Base-by-base conservation (phyloP, 371 early-diverging fungal genomes). In the Catenaria anguillulae region DNA sequence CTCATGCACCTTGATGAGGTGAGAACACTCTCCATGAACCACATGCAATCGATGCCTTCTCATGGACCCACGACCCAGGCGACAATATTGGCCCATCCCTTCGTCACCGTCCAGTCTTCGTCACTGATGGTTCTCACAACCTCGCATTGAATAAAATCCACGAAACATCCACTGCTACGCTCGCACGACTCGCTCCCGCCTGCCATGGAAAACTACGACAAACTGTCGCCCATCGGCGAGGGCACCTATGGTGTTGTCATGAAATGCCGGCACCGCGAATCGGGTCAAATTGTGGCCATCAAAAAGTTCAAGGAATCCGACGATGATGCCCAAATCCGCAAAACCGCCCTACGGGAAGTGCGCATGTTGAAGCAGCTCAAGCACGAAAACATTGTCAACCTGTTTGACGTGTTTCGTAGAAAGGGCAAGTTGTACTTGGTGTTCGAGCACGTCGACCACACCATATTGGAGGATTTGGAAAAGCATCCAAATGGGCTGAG, bases 201-300 rank as follows among this genome's bases (percentile, higher is more conserved):
- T n/a, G n/a, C n/a, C 31, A 58, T 84, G 1, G 82, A 84, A 29
- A 78, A 79, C 40, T 86, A 81, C 66, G 75, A 84, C 60, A 83
- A 83, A 64, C 63, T 85, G n/a, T 80, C 79, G 68, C 75, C 82
- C 61, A 76, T 86, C 4, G 87, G 87, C 50, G 85, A 86, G 68
- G 89, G 89, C 63, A 88, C 89, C 29, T 88, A 87, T 68, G 94
- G 93, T 21, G 83, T 90, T n/a, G 93, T 93, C 15, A 84, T 84
- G 76, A 73, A 82, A 60, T 82, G 84, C 56, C 71, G 82, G 55
- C 68, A 77, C 66, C 71, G 64, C 54, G 72, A 76, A 33, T 71
- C 75, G 13, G 75, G 77, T 19, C 73, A 77, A 45, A 69, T 68
- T 17, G 76, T 75, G 23, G 77, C 80, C 31, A 74, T 81, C 61